phyloP scores from a whole-genome alignment of 2,329 filamentous ascomycete genomes.

The Bipolaris cookei region DNA sequence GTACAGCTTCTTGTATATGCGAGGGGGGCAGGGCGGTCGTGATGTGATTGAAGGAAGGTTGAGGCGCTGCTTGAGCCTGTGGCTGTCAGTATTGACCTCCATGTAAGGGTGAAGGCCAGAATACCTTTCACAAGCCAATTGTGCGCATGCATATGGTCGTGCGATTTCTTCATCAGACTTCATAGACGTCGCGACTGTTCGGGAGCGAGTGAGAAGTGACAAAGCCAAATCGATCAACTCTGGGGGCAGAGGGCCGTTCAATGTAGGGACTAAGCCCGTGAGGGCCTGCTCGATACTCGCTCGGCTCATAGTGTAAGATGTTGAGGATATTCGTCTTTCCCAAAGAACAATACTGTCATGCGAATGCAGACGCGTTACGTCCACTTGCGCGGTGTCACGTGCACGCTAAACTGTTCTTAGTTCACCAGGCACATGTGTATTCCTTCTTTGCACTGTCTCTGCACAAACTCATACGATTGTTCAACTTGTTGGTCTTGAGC shows the following conservation, averaged over 20 bases:
- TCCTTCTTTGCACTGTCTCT: background rate
- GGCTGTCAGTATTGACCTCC: constrained; percentile 38
- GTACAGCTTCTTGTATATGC: constrained; percentile 82
- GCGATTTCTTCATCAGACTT: constrained; percentile 48
- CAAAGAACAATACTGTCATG: background rate
- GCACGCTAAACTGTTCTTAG: constrained; percentile 4
- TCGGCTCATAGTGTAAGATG: constrained; percentile 23
- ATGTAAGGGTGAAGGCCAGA: background rate
- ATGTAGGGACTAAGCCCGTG: constrained; percentile 52
- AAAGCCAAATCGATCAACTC: constrained; percentile 44
- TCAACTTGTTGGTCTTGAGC: too few species aligned
- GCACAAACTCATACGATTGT: too few species aligned
- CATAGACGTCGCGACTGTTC: constrained; percentile 57
- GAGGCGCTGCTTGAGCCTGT: constrained; percentile 66
- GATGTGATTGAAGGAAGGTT: constrained; percentile 45
- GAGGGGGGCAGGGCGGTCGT: constrained; percentile 46
- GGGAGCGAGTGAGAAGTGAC: constrained; percentile 46
- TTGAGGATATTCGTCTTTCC: background rate
- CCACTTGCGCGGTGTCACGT: constrained; percentile 19
- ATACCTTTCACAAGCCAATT: constrained; percentile 82
- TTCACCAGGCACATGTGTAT: too few species aligned
- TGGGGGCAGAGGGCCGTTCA: constrained; percentile 41
- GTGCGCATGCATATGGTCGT: constrained; percentile 47
- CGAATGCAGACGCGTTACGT: constrained; percentile 12
- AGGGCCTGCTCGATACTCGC: constrained; percentile 42